Percentiles rank a stretch among this genome's conserved stretches.
Evolutionary conservation across 148 eudicot species (phyloP).

Genomic region (Amaranthus palmeri): DNA sequence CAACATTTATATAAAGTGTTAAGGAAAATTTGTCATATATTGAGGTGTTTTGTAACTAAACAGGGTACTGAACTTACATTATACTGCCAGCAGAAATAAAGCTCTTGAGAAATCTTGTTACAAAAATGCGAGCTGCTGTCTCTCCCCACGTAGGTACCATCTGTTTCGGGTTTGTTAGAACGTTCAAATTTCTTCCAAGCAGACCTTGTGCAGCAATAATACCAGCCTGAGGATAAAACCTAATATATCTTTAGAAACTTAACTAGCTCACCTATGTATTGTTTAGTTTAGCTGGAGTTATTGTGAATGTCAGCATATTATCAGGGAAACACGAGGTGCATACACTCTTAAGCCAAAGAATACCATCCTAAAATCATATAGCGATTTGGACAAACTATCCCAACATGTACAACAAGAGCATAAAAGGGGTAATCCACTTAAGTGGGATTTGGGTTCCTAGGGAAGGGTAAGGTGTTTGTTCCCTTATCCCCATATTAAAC

Average conservation of each 20-base stretch:
- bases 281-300: no score
- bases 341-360: no score
- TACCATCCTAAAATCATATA: no score
- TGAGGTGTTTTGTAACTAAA: not conserved
- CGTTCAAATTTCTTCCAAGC: constrained; percentile 34
- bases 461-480: not conserved
- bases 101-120: constrained; percentile 53
- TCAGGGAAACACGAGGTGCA: no score
- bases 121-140: constrained; percentile 67
- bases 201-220: constrained; percentile 58
- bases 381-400: no score
- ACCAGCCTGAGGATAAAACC: constrained; percentile 58
- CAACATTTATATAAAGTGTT: no score
- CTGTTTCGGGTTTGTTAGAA: constrained; percentile 67
- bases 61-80: constrained; percentile 50
- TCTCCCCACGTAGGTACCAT: constrained; percentile 76
- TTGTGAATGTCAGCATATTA: no score
- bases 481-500: no score
- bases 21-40: no score
- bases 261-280: not conserved
- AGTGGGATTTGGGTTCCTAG: not conserved
- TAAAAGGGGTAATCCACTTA: not conserved
- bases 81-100: constrained; percentile 70
- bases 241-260: not conserved
- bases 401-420: not conserved